phyloP scores from a whole-genome alignment of 257 asterid species.

The Thymus mandschuricus region DNA sequence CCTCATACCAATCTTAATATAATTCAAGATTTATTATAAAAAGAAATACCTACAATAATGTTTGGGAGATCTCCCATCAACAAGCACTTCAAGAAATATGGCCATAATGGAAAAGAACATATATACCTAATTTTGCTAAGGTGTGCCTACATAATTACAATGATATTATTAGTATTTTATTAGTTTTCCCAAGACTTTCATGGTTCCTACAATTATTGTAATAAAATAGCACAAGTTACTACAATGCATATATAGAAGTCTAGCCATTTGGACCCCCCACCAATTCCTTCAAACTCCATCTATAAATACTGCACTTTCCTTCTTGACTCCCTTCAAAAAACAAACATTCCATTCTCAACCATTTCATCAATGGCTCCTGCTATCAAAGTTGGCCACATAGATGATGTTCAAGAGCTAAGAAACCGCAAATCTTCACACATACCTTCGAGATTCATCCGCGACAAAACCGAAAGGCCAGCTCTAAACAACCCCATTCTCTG shows the following conservation, averaged over 20 bases:
- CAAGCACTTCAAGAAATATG: not conserved
- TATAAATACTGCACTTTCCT: slow-evolving; percentile 51
- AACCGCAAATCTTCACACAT: slow-evolving; percentile 52
- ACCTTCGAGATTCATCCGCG: slow-evolving; percentile 81
- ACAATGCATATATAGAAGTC: slow-evolving; percentile 40
- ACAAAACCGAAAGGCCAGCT: slow-evolving; percentile 61
- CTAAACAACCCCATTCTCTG: slow-evolving; percentile 32
- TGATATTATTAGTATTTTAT: not conserved
- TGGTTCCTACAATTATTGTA: not conserved
- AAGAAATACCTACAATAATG: not conserved
- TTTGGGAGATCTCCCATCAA: not conserved
- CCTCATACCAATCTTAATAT: not conserved
- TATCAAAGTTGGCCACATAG: slow-evolving; percentile 80
- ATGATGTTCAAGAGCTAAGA: slow-evolving; percentile 89
- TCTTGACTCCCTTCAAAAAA: slow-evolving; percentile 28
- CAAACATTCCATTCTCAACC: slow-evolving; percentile 12
- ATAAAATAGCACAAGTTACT: slow-evolving; percentile 17
- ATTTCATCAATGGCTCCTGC: slow-evolving; percentile 61
- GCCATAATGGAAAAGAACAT: not conserved
- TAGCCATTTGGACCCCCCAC: slow-evolving; percentile 30
- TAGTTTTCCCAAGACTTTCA: not conserved
- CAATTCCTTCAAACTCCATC: slow-evolving; percentile 29
- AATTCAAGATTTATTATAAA: not conserved
- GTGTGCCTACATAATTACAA: not conserved
- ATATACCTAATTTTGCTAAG: not conserved